These are phyloP conservation scores for Aschersonia sp. DNA, from an alignment of 2,329 filamentous ascomycete species.

Conservation along the genomic window DNA sequence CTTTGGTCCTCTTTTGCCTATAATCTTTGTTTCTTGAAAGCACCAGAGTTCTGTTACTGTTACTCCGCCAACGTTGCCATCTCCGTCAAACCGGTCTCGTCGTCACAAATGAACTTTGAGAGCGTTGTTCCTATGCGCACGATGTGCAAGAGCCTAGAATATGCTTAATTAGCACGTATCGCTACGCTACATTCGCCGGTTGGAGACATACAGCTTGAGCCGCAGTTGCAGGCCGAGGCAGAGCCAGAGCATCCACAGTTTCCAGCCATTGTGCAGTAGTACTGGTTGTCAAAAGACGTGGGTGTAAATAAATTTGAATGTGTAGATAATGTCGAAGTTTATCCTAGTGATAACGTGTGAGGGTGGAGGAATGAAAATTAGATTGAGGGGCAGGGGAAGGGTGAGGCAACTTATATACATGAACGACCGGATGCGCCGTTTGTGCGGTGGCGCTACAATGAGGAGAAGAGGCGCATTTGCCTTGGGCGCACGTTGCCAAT, in stretches of 20 bases:
- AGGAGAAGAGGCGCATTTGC: not conserved
- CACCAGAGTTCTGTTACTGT: too few relatives aligned
- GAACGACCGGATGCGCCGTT: constrained; percentile 1
- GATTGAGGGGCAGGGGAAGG: not conserved
- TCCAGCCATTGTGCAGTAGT: constrained; percentile 14
- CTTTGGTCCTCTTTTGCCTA: too few relatives aligned
- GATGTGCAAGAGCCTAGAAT: constrained; percentile 17
- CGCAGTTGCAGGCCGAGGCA: constrained; percentile 19
- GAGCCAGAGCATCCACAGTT: constrained; percentile 21
- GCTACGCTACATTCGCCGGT: not conserved
- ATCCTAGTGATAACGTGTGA: too few relatives aligned
- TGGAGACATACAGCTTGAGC: constrained; percentile 18
- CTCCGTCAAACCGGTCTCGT: too few relatives aligned
- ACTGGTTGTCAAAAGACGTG: too few relatives aligned
- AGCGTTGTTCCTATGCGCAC: constrained; percentile 5
- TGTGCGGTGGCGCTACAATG: constrained; percentile 3
- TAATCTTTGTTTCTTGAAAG: too few relatives aligned
- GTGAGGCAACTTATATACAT: not conserved
- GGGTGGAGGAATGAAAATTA: not conserved
- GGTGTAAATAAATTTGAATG: too few relatives aligned
- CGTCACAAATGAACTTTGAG: too few relatives aligned
- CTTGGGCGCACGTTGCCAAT: not conserved
- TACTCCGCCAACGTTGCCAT: too few relatives aligned
- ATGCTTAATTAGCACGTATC: not conserved
- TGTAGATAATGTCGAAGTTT: too few relatives aligned